Evolutionary conservation across 2,329 filamentous ascomycete species (phyloP), one percentile per base, ranked within the genome.

Genomic region (Trichoderma aggressivum): DNA sequence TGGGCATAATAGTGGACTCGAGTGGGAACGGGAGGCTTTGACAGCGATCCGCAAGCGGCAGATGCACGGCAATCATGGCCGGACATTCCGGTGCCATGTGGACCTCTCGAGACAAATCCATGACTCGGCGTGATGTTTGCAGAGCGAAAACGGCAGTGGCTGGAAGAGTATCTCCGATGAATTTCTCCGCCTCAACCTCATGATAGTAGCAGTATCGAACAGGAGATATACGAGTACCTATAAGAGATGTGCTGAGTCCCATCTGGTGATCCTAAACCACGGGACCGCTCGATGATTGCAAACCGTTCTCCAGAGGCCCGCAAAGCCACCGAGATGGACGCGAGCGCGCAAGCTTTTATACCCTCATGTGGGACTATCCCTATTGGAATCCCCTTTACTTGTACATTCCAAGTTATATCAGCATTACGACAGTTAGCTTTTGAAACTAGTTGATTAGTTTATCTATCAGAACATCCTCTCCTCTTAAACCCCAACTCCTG

Each of bases 301-400:
- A 5, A n/a, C 26, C 28, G 8, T 69, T 60, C 65, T 69, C 65
- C 55, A 67, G 36, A 16, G 65, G 65, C 65, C 65, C 65, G 65
- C 65, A 69, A 69, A 69, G 65, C 47, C 65, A 61, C 65, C 65
- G 65, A 69, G 65, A 69, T 69, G 65, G 55, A 69, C 65, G 65
- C 65, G 65, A 69, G 28, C 12, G 55, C 65, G 34, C 65, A 59
- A 60, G 65, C 36, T 69, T 60, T 69, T 60, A 58, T 60, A 61
- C 60, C 39, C 39, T 39, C 7, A 47, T 53, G 55, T 61, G 65
- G 65, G 39, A 69, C 65, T 69, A 34, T 69, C 56, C 56, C 56
- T 34, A 53, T 60, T 69, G 56, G 36, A 30, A 36, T 21, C 39
- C 39, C 61, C 28, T 69, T 14, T 26, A 28, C 30, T 34, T 59